These are phyloP conservation scores for Cicer pinnatifidum DNA, from an alignment of 306 rosid species.

Conservation along the genomic window DNA sequence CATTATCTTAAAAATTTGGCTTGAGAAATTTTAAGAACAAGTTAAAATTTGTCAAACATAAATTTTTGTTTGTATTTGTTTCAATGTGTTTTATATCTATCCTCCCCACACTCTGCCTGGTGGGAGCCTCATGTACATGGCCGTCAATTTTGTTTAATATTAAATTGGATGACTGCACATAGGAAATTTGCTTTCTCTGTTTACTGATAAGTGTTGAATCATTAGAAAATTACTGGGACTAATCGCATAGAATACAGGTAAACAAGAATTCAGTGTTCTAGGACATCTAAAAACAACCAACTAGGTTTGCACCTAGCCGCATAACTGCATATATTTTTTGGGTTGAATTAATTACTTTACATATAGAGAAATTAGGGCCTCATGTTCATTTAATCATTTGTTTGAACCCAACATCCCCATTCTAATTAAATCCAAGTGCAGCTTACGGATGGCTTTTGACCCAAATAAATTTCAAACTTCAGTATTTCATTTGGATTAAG, in stretches of 20 bases:
- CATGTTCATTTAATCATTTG: neutral
- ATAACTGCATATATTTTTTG: conserved; percentile 2
- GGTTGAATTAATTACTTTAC: conserved; percentile 14
- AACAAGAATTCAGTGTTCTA: neutral
- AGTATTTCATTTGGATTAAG: neutral
- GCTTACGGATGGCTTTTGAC: neutral
- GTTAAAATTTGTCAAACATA: neutral
- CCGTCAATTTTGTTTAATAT: conserved; percentile 6
- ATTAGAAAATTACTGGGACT: conserved; percentile 15
- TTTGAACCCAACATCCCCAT: neutral
- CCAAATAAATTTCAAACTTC: conserved; percentile 9
- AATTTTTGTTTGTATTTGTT: conserved; percentile 36
- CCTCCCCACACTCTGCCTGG: neutral
- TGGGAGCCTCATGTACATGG: neutral
- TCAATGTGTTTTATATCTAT: neutral
- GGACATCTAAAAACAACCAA: neutral
- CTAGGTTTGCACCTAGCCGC: conserved; percentile 7
- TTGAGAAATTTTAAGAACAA: neutral
- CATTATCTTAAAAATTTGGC: conserved; percentile 9
- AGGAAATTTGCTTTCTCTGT: neutral
- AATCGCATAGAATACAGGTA: neutral
- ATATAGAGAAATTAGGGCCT: neutral
- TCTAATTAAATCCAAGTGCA: neutral
- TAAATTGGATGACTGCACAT: neutral
- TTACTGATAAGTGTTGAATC: neutral